phyloP scores from a whole-genome alignment of 768 basidiomycete species.

The Pisolithus microcarpus region DNA sequence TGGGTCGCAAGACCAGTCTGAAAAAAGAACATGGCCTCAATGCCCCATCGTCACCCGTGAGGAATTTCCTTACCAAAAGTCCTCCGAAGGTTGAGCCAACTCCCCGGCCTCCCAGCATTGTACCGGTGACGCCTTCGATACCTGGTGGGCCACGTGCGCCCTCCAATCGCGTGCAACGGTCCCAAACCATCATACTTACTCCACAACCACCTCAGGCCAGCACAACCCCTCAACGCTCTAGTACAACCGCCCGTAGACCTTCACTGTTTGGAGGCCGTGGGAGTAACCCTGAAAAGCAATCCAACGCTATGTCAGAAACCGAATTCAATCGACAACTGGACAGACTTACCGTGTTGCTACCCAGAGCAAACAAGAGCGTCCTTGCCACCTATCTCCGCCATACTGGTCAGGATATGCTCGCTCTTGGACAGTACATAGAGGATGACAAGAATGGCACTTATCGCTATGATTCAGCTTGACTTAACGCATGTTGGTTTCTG shows the following conservation, averaged over 20 bases:
- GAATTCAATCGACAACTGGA: constrained; percentile 66
- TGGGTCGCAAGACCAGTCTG: constrained; percentile 64
- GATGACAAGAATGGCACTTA: constrained; percentile 74
- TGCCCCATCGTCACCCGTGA: constrained; percentile 27
- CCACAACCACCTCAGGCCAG: constrained; percentile 20
- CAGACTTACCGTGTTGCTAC: constrained; percentile 61
- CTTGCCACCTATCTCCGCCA: constrained; percentile 67
- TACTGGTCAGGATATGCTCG: constrained; percentile 72
- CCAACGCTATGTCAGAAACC: constrained; percentile 16
- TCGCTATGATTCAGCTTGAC: constrained; percentile 26
- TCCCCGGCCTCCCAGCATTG: constrained; percentile 27
- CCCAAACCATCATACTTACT: constrained; percentile 56
- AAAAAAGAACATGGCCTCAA: constrained; percentile 29
- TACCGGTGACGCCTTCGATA: constrained; percentile 40
- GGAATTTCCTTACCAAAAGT: constrained; percentile 30
- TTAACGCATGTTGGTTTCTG: constrained; percentile 5
- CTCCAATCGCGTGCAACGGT: constrained; percentile 53
- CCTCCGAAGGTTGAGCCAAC: constrained; percentile 25
- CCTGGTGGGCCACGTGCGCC: constrained; percentile 73
- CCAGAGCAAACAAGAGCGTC: constrained; percentile 60
- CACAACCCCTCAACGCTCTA: constrained; percentile 23
- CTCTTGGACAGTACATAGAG: constrained; percentile 82
- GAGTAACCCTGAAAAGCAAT: constrained; percentile 2
- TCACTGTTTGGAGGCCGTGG: constrained; percentile 24
- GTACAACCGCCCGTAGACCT: constrained; percentile 21